These are phyloP conservation scores for Chaetomium cochliodes DNA, from an alignment of 495 filamentous ascomycete species.

Conservation along the genomic window DNA sequence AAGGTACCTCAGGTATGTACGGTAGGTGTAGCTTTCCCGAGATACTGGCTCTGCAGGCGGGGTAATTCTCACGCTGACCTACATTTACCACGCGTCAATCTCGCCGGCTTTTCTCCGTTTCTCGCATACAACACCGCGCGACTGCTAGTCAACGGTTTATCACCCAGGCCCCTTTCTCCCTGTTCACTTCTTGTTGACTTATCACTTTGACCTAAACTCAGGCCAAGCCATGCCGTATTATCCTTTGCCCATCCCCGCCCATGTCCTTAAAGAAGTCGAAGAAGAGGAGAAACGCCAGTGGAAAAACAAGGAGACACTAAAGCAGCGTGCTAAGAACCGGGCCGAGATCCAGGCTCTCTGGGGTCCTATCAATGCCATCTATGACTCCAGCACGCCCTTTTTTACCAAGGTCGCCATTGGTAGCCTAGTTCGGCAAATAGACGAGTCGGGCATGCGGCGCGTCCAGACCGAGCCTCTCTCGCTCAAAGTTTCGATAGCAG, in stretches of 20 bases:
- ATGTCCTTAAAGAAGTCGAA: conserved; percentile 12
- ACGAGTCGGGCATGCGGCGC: conserved; percentile 5
- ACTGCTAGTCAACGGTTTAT: background rate
- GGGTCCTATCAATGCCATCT: conserved; percentile 7
- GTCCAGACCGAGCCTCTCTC: conserved; percentile 13
- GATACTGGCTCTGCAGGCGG: background rate
- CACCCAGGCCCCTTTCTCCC: conserved; percentile 2
- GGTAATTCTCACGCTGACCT: background rate
- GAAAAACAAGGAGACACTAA: background rate
- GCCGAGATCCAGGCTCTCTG: conserved; percentile 10
- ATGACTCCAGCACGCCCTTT: conserved; percentile 11
- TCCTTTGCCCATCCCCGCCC: conserved; percentile 13
- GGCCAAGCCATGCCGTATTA: conserved; percentile 9
- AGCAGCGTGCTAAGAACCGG: background rate
- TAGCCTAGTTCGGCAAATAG: conserved; percentile 3
- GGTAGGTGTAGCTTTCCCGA: too few species aligned
- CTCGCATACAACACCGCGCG: conserved; percentile 2
- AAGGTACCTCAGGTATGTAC: too few species aligned
- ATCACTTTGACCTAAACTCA: conserved; percentile 13
- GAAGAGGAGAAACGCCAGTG: conserved; percentile 8
- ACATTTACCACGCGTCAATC: background rate
- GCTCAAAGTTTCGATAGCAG: conserved; percentile 7
- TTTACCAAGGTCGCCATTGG: conserved; percentile 12
- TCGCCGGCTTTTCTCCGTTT: background rate
- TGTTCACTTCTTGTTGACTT: too few species aligned